Conservation (phyloP, 2,329 filamentous ascomycete genomes). For the Neofusicoccum laricinum region DNA sequence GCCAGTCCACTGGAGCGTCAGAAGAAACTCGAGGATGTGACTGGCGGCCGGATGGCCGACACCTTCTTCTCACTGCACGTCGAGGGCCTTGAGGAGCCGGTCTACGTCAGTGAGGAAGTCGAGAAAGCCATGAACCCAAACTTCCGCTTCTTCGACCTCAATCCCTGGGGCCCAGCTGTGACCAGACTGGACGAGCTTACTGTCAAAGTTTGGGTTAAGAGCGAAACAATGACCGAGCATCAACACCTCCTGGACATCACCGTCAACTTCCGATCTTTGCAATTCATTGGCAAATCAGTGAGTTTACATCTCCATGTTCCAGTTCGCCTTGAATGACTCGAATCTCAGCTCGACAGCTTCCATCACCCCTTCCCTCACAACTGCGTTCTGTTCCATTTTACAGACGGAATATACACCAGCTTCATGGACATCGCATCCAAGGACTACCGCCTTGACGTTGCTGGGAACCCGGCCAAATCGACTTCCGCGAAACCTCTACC, state of each 20-base stretch:
- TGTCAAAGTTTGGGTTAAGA: slow-evolving; percentile 72
- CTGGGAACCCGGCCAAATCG: slow-evolving; percentile 33
- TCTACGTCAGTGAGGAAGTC: slow-evolving; percentile 86
- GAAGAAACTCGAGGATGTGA: slow-evolving; percentile 70
- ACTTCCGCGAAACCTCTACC: slow-evolving; percentile 51
- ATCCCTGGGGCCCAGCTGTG: slow-evolving; percentile 58
- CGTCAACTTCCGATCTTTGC: slow-evolving; percentile 68
- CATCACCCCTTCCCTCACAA: slow-evolving; percentile 75
- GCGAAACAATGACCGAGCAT: slow-evolving; percentile 51
- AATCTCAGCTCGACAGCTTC: slow-evolving; percentile 53
- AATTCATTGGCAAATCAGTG: slow-evolving; percentile 69
- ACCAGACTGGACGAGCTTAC: slow-evolving; percentile 64
- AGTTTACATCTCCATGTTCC: slow-evolving; percentile 21
- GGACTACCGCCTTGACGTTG: slow-evolving; percentile 26
- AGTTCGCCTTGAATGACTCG: not conserved
- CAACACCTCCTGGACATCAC: slow-evolving; percentile 69
- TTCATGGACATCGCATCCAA: slow-evolving; percentile 62
- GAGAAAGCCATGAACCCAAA: slow-evolving; percentile 85
- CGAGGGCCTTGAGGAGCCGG: slow-evolving; percentile 53
- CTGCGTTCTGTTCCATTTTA: slow-evolving; percentile 78
- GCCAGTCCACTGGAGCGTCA: slow-evolving; percentile 62
- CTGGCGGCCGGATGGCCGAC: slow-evolving; percentile 73
- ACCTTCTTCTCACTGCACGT: slow-evolving; percentile 85
- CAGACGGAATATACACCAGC: slow-evolving; percentile 81
- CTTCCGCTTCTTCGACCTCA: slow-evolving; percentile 80